Percentiles rank a stretch among this genome's conserved stretches.
Evolutionary conservation across 2,329 filamentous ascomycete genomes (phyloP).

Genomic region (Nannizzia gypsea): DNA sequence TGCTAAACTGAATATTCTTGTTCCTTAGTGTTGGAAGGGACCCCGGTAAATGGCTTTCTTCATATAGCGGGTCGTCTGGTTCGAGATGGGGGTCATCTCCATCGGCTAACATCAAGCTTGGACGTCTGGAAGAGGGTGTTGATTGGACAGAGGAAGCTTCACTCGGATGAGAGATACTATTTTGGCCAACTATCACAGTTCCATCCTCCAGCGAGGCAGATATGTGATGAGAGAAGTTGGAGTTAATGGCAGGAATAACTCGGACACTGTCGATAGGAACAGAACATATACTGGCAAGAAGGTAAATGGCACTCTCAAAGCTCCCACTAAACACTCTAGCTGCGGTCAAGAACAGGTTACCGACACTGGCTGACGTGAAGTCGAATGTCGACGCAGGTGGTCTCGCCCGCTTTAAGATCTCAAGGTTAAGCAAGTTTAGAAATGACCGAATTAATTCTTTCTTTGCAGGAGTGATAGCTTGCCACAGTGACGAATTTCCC

Average conservation of each 20-base stretch:
- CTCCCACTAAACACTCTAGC: constrained; percentile 83
- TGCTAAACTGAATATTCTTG: constrained; percentile 72
- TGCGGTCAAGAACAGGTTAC: constrained; percentile 71
- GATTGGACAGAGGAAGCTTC: constrained; percentile 45
- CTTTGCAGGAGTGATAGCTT: constrained; percentile 55
- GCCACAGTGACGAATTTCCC: constrained; percentile 66
- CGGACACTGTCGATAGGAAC: constrained; percentile 59
- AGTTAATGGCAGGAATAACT: constrained; percentile 83
- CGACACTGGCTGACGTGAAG: constrained; percentile 63
- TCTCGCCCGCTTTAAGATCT: constrained; percentile 64
- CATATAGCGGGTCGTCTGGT: constrained; percentile 24
- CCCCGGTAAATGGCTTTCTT: constrained; percentile 41
- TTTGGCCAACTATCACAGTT: constrained; percentile 74
- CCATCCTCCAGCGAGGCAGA: constrained; percentile 69
- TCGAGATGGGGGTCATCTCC: constrained; percentile 21
- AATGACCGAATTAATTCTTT: constrained; percentile 66
- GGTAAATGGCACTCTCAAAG: constrained; percentile 84
- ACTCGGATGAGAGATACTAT: constrained; percentile 78
- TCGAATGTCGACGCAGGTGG: constrained; percentile 61
- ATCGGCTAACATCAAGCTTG: constrained; percentile 26
- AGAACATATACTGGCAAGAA: constrained; percentile 75
- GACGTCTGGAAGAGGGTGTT: constrained; percentile 20
- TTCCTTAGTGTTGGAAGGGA: constrained; percentile 67
- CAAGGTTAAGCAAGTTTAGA: constrained; percentile 63
- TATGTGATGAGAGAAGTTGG: constrained; percentile 92